Conservation (phyloP, 805 yeast genomes). For the Lachancea waltii region DNA sequence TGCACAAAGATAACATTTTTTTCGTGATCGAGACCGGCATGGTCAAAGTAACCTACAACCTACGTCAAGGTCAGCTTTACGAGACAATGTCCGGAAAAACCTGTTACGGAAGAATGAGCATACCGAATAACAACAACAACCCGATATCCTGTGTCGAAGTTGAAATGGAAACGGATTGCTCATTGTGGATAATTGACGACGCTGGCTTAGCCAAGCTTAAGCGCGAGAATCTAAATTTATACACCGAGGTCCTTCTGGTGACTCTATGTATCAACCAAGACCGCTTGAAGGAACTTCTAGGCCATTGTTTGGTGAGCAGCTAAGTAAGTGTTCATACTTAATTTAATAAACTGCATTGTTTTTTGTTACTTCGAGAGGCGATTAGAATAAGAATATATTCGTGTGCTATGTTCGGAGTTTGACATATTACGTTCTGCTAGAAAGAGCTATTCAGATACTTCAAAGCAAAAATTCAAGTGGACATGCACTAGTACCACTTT, state of each 20-base stretch:
- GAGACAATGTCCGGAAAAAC: slow-evolving; percentile 49
- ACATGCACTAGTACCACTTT: too few relatives aligned
- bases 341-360: neutral
- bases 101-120: slow-evolving; percentile 42
- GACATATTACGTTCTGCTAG: too few relatives aligned
- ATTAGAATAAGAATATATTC: too few relatives aligned
- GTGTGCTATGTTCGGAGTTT: too few relatives aligned
- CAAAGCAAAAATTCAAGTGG: too few relatives aligned
- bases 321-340: slow-evolving; percentile 15
- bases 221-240: slow-evolving; percentile 45
- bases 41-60: slow-evolving; percentile 44
- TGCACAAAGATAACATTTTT: slow-evolving; percentile 34
- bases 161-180: slow-evolving; percentile 53
- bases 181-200: slow-evolving; percentile 60
- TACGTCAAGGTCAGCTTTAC: slow-evolving; percentile 38
- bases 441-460: too few relatives aligned
- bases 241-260: slow-evolving; percentile 57
- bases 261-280: slow-evolving; percentile 59
- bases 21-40: slow-evolving; percentile 55
- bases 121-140: slow-evolving; percentile 29
- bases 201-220: slow-evolving; percentile 41
- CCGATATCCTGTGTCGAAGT: slow-evolving; percentile 41
- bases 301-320: slow-evolving; percentile 64
- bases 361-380: neutral
- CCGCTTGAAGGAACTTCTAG: slow-evolving; percentile 67